Evolutionary conservation across 1,139 yeast genomes (phyloP), one percentile per base, ranked within the genome.

Genomic region (Suhomyces terraborum): DNA sequence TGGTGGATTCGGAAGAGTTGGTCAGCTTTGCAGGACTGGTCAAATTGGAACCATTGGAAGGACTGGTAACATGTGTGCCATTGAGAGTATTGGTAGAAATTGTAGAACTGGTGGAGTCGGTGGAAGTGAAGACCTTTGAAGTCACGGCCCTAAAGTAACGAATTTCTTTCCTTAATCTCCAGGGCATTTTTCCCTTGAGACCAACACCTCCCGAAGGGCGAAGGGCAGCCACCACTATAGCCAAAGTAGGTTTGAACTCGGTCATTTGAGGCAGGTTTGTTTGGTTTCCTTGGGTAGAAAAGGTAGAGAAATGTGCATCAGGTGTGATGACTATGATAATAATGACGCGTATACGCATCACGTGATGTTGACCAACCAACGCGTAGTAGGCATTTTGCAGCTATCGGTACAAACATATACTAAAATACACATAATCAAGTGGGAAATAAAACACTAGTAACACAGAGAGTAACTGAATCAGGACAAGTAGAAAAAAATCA

Each of bases 181-280:
- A 93, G 6, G 99, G 98, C 49, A 93, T 69, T 40, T 73, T 66
- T 1, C 96, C 96, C 38, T 82, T 75, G 56, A 67, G 69, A 0
- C 99, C 99, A 38, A 93, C 93, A 0, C 98, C 98, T 50, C 81
- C 69, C 1, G 73, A 74, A 1, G 97, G 96, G 48, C 79, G 60
- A 35, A 93, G 67, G 0, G 96, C 95, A 0, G 98, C 98, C 24
- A 93, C 95, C 5, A 93, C 79, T 24, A 83, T 64, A 2, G 84
- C 75, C 2, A 84, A 67, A 13, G 77, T 76, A 14, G 61, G 62
- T 28, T 50, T 46, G 36, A 42, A 35, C 27, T 41, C 45, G 8
- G 45, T 16, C 45, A 41, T 41, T 12, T 12, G n/a, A n/a, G n/a
- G n/a, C n/a, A n/a, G n/a, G n/a, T n/a, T n/a, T n/a, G n/a, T n/a